Conservation (phyloP, 768 basidiomycete species). For the Ephemerocybe angulata region DNA sequence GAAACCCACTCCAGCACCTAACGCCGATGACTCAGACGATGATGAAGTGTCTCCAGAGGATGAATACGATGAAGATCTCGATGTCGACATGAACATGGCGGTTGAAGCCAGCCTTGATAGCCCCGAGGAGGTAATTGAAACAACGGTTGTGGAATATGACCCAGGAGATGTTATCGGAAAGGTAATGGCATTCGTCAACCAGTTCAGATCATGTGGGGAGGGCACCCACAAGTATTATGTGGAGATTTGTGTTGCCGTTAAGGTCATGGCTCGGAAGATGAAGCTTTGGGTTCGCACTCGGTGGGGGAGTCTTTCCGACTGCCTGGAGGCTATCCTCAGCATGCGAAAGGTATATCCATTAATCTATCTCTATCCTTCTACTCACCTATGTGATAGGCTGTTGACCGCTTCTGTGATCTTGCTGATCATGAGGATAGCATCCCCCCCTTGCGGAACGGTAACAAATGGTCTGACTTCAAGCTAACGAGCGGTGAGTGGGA, state of each 20-base stretch:
- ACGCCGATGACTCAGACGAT: not conserved
- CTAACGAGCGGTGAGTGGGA: conserved; percentile 3
- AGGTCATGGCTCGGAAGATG: conserved; percentile 6
- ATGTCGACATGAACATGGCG: conserved; percentile 11
- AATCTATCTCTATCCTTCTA: not conserved
- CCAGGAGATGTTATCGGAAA: conserved; percentile 18
- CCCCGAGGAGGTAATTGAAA: conserved; percentile 4
- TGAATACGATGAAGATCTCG: conserved; percentile 14
- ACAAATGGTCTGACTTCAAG: conserved; percentile 5
- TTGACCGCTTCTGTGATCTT: conserved; percentile 1
- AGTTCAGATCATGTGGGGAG: conserved; percentile 11
- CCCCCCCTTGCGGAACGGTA: not conserved
- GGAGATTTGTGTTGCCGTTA: not conserved
- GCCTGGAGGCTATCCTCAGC: conserved; percentile 6
- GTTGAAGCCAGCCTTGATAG: conserved; percentile 12
- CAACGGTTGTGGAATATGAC: conserved; percentile 13
- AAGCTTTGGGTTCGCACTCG: conserved; percentile 15
- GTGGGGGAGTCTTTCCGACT: conserved; percentile 17
- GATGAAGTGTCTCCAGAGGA: conserved; percentile 6
- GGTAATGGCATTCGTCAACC: conserved; percentile 15
- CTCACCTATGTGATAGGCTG: not conserved
- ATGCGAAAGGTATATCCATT: conserved; percentile 13
- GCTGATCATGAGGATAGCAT: conserved; percentile 6
- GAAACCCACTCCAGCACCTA: not conserved
- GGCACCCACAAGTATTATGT: conserved; percentile 5